Percentiles rank a stretch among this genome's conserved stretches.
phyloP scores from a whole-genome alignment of 305 asterid species.

The Rubia peregrina region DNA sequence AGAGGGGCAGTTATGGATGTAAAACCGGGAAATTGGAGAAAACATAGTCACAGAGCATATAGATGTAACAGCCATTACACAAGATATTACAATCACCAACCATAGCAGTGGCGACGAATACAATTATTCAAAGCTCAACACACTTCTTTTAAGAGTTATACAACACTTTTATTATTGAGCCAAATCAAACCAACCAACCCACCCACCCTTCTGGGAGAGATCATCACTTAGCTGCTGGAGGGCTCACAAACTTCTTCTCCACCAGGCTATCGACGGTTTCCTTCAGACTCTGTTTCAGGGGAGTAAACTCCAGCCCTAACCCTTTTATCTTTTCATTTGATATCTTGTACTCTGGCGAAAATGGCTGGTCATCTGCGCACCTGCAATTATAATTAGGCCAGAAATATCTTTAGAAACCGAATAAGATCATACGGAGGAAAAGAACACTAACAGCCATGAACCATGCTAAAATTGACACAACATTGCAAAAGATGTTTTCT shows the following conservation, averaged over 20 bases:
- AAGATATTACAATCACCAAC: constrained; percentile 2
- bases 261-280: constrained; percentile 6
- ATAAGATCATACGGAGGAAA: not conserved
- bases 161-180: not conserved
- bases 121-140: not conserved
- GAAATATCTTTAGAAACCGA: not conserved
- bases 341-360: constrained; percentile 28
- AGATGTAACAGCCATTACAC: not conserved
- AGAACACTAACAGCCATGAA: not conserved
- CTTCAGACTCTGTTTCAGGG: constrained; percentile 10
- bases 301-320: constrained; percentile 30
- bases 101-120: not conserved
- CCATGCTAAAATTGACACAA: not conserved
- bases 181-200: not conserved
- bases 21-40: too few relatives aligned
- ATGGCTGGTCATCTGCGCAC: constrained; percentile 47
- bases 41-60: too few relatives aligned
- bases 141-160: not conserved
- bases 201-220: not conserved
- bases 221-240: not conserved
- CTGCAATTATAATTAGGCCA: constrained; percentile 12
- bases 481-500: not conserved
- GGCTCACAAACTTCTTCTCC: constrained; percentile 4
- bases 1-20: too few relatives aligned
- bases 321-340: constrained; percentile 37